Conservation (phyloP, 805 yeast species). For the Barnettozyma californica region DNA sequence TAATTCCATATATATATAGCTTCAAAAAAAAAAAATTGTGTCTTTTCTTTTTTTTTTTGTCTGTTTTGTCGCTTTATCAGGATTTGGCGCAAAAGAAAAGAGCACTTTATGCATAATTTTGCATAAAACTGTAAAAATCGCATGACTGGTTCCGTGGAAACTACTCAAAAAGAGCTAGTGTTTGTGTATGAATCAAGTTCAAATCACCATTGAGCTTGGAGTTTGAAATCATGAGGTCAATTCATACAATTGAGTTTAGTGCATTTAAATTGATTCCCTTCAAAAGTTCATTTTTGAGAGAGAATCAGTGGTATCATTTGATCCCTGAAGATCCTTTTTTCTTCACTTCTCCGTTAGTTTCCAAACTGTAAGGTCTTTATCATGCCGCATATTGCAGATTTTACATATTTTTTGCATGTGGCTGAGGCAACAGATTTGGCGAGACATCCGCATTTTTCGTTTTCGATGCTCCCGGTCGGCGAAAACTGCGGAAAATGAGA, state of each 20-base stretch:
- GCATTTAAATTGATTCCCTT: not conserved
- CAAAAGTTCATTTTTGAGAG: not conserved
- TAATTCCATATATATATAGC: not conserved
- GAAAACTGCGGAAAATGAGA: not conserved
- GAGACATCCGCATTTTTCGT: slow-evolving; percentile 1
- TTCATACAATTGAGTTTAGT: not conserved
- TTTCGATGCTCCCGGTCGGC: slow-evolving; percentile 1
- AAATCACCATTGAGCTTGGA: not conserved
- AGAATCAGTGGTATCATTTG: not conserved
- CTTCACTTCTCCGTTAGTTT: not conserved
- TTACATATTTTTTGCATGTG: not conserved
- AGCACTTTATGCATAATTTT: not conserved
- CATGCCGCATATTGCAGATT: slow-evolving; percentile 1
- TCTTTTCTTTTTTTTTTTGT: slow-evolving; percentile 2
- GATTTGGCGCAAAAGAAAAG: not conserved
- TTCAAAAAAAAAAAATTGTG: slow-evolving; percentile 1
- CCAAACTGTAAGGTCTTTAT: slow-evolving; percentile 3
- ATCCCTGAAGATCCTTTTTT: not conserved
- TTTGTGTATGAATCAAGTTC: not conserved
- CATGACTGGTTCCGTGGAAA: not conserved
- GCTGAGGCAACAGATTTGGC: not conserved
- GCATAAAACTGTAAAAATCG: not conserved
- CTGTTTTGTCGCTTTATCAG: not conserved
- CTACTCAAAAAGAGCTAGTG: not conserved
- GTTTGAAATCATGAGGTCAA: not conserved